A percentile compares a stretch with the other conserved stretches of the same genome.
Evolutionary conservation across 73 alveolate species (phyloP).

Genomic region (Blepharisma stoltei): DNA sequence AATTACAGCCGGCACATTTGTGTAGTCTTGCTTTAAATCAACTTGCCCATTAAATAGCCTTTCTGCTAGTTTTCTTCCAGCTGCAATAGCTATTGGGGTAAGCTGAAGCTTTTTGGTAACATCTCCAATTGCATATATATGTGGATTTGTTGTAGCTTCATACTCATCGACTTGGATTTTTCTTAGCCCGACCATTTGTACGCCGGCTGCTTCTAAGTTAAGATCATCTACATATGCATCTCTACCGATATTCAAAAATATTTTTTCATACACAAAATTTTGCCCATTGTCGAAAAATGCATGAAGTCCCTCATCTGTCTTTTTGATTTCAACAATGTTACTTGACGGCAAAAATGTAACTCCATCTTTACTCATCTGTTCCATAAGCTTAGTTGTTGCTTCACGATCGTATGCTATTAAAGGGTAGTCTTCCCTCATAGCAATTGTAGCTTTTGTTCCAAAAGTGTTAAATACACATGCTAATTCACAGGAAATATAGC

Average conservation of each 20-base stretch:
- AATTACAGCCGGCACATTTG: constrained; percentile 75
- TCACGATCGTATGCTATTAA: neutral
- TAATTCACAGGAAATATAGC: constrained; percentile 85
- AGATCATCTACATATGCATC: constrained; percentile 65
- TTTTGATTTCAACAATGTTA: constrained; percentile 39
- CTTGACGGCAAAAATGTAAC: constrained; percentile 49
- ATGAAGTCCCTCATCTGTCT: constrained; percentile 37
- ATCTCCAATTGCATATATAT: constrained; percentile 95
- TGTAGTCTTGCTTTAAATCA: constrained; percentile 56
- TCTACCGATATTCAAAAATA: constrained; percentile 87
- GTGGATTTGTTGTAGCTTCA: constrained; percentile 72
- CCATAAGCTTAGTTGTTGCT: neutral
- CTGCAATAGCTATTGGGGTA: constrained; percentile 89
- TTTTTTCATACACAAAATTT: constrained; percentile 60
- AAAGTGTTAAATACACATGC: constrained; percentile 50
- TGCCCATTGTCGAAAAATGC: constrained; percentile 49
- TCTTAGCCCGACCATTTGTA: constrained; percentile 52
- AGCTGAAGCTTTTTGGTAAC: constrained; percentile 62
- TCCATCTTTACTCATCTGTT: constrained; percentile 30
- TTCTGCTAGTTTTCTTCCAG: constrained; percentile 87
- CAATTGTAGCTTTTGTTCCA: neutral
- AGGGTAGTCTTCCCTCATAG: neutral
- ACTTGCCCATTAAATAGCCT: constrained; percentile 67
- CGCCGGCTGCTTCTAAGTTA: constrained; percentile 65
- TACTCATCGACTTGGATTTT: constrained; percentile 70